Evolutionary conservation across 2,329 filamentous ascomycete species (phyloP).

Genomic region (Calonectria pauciramosa): DNA sequence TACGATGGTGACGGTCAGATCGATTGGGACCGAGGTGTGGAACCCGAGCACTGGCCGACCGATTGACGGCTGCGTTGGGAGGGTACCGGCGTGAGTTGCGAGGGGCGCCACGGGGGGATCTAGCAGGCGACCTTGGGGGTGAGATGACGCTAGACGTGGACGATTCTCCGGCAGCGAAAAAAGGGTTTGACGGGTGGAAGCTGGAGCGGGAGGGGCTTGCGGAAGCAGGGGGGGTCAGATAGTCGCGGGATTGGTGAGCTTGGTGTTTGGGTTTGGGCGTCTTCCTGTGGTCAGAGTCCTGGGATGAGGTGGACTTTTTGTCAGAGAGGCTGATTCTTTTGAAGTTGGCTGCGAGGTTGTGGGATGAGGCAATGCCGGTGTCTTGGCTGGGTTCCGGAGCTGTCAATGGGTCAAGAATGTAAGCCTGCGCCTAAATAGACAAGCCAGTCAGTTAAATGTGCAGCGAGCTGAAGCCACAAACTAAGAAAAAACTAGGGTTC

Average conservation of each 20-base stretch:
- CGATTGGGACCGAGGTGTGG: constrained; percentile 25
- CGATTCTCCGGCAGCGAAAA: constrained; percentile 35
- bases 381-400: constrained; percentile 77
- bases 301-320: constrained; percentile 26
- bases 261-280: constrained; percentile 16
- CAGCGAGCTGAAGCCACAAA: neutral
- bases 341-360: constrained; percentile 39
- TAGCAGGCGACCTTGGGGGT: constrained; percentile 35
- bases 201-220: constrained; percentile 63
- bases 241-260: constrained; percentile 29
- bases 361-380: constrained; percentile 61
- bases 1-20: constrained; percentile 37
- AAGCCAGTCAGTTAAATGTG: constrained; percentile 17
- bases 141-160: constrained; percentile 31
- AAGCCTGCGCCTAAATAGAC: constrained; percentile 69
- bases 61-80: constrained; percentile 50
- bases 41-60: constrained; percentile 43
- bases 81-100: constrained; percentile 38
- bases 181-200: constrained; percentile 63
- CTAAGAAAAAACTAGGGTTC: constrained; percentile 15
- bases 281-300: constrained; percentile 13
- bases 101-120: constrained; percentile 27
- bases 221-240: constrained; percentile 67
- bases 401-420: constrained; percentile 78
- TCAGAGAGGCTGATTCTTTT: constrained; percentile 35